Conservation (phyloP, 352 stramenopile genomes). For the Discostella stelligera region DNA sequence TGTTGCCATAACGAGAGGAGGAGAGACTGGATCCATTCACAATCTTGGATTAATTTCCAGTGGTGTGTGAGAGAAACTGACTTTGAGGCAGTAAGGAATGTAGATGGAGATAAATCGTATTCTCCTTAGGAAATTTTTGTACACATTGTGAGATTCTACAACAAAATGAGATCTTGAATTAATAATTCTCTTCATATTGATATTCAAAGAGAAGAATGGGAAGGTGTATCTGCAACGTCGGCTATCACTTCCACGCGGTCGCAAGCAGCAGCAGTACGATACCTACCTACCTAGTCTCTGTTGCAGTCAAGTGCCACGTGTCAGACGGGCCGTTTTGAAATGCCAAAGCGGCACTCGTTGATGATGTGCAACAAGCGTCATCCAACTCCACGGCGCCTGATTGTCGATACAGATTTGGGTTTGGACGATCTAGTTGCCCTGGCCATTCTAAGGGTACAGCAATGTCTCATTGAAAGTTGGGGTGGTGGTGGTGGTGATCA, state of each 20-base stretch:
- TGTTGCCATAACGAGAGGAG: conserved; percentile 39
- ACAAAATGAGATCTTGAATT: too few species aligned
- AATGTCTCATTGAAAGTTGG: conserved; percentile 1
- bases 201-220: too few species aligned
- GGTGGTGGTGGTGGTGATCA: not conserved
- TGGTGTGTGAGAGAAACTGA: too few species aligned
- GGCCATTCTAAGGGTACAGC: conserved; percentile 39
- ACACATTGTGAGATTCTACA: too few species aligned
- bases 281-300: too few species aligned
- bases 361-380: not conserved
- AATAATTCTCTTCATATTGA: too few species aligned
- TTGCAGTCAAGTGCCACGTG: not conserved
- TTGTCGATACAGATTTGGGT: conserved; percentile 48
- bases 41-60: too few species aligned
- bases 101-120: not conserved
- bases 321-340: not conserved
- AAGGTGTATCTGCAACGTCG: not conserved
- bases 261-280: not conserved
- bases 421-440: conserved; percentile 46
- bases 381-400: not conserved
- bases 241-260: not conserved
- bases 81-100: too few species aligned
- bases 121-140: too few species aligned
- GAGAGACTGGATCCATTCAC: not conserved
- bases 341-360: not conserved